These are phyloP conservation scores for Stephanodiscus minutulus DNA, from an alignment of 108 stramenopile genomes.

Conservation along the genomic window DNA sequence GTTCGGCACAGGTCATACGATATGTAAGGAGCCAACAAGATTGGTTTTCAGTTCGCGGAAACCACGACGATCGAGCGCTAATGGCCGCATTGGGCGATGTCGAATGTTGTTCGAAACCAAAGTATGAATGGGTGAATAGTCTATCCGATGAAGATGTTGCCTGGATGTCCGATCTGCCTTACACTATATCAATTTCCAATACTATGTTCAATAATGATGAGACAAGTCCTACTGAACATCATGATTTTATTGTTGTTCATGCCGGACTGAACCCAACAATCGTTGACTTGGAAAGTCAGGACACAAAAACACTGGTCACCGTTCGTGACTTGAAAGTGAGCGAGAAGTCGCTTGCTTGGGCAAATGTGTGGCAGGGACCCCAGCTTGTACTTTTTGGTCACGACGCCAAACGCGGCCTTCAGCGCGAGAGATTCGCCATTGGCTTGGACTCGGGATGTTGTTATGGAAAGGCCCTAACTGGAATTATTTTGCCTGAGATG, in stretches of 20 bases:
- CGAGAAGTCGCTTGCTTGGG: slow-evolving; percentile 44
- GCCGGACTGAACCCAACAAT: slow-evolving; percentile 63
- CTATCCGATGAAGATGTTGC: slow-evolving; percentile 67
- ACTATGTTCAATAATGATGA: slow-evolving; percentile 16
- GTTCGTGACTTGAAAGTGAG: slow-evolving; percentile 49
- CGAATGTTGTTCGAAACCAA: slow-evolving; percentile 36
- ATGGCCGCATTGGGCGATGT: slow-evolving; percentile 64
- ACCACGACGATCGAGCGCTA: slow-evolving; percentile 87
- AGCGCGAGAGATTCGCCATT: slow-evolving; percentile 63
- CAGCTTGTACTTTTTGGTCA: slow-evolving; percentile 88
- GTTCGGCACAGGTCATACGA: slow-evolving; percentile 71
- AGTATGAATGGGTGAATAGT: slow-evolving; percentile 57
- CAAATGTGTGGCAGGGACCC: slow-evolving; percentile 66
- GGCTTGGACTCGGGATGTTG: slow-evolving; percentile 91
- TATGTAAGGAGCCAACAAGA: slow-evolving; percentile 52
- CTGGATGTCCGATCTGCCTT: slow-evolving; percentile 77
- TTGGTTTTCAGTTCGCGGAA: slow-evolving; percentile 82
- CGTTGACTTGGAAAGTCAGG: slow-evolving; percentile 47
- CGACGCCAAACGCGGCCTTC: slow-evolving; percentile 86
- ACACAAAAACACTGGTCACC: slow-evolving; percentile 56
- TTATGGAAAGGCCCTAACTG: slow-evolving; percentile 86
- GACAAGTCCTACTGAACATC: background rate
- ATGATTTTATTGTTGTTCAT: slow-evolving; percentile 60
- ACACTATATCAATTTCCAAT: slow-evolving; percentile 64
- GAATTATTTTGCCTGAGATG: slow-evolving; percentile 69